A percentile compares a stretch with the other conserved stretches of the same genome.
These are phyloP conservation scores for Tetrapisispora fleetii DNA, from an alignment of 805 yeast species.

Conservation along the genomic window DNA sequence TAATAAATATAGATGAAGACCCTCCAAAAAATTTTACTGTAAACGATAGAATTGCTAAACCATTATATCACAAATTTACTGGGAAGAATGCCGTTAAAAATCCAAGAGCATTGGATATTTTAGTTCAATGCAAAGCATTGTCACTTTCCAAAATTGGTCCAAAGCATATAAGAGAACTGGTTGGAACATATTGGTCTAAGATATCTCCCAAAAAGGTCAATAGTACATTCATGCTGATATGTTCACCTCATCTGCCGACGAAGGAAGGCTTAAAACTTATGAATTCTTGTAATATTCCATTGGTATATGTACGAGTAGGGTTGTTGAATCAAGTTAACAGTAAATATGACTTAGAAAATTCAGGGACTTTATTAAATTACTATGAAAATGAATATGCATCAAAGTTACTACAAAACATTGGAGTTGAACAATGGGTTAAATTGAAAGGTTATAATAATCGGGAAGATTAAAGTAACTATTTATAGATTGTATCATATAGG, in stretches of 20 bases:
- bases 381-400: constrained; percentile 26
- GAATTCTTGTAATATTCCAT: constrained; percentile 21
- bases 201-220: constrained; percentile 12
- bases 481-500: background rate
- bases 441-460: constrained; percentile 7
- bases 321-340: constrained; percentile 9
- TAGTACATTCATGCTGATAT: constrained; percentile 21
- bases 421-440: constrained; percentile 24
- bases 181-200: constrained; percentile 23
- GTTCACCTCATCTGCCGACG: constrained; percentile 27
- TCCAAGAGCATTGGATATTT: constrained; percentile 11
- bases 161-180: constrained; percentile 25
- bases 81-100: constrained; percentile 2
- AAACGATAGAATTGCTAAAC: constrained; percentile 13
- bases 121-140: constrained; percentile 29
- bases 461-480: background rate
- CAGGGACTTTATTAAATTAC: constrained; percentile 23
- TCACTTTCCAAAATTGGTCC: constrained; percentile 21
- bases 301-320: constrained; percentile 23
- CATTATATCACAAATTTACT: constrained; percentile 11
- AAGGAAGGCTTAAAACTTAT: constrained; percentile 23
- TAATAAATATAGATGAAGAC: constrained; percentile 1
- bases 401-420: constrained; percentile 18
- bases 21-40: constrained; percentile 12
- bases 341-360: constrained; percentile 16